Evolutionary conservation across 208 protist genomes (phyloP), one percentile per base, ranked within the genome.

Genomic region (Acanthamoeba divionensis): DNA sequence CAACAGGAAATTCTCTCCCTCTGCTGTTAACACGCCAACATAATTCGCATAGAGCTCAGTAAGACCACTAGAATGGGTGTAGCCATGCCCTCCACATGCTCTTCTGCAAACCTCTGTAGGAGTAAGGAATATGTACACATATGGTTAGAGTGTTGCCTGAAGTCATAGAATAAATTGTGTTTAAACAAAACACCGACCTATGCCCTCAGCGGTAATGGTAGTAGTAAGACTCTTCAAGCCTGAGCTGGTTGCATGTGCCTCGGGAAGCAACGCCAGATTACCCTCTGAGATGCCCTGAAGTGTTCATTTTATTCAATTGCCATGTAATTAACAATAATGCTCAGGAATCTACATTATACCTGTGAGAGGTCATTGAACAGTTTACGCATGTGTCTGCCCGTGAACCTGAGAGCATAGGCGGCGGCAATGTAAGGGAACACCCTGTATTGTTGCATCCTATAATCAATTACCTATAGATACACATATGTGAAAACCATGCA

Each of bases 1-100:
- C 31, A 90, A 67, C 86, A 90, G 38, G 52, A 52, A 90, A 50
- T 90, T 90, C 50, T 90, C 86, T 7, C 86, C 86, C 26, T 90
- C 86, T 29, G 69, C 86, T 7, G 86, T 80, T 54, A 77, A 33
- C 36, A 90, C 66, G 44, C 63, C 69, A 24, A 90, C 86, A 12
- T 90, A 90, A 50, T 80, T 55, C 5, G 66, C 86, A 67, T 50
- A 82, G 36, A 90, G 48, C n/a, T 48, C 55, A 24, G 44, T 36
- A 10, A 90, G 41, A 10, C 86, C 69, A 52, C 86, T 82, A 9
- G 48, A 90, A 41, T 82, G 69, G 10, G 69, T 47, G 33, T 90
- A 90, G 66, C 86, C 86, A 47, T 90, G 86, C 4, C 86, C 86
- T 12, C 86, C 86, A 13, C 60, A 90, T 13, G 86, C 66, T 13